These are phyloP conservation scores for Erythrobasidium hasegawianum DNA, from an alignment of 1,284 basidiomycete species.

Conservation along the genomic window DNA sequence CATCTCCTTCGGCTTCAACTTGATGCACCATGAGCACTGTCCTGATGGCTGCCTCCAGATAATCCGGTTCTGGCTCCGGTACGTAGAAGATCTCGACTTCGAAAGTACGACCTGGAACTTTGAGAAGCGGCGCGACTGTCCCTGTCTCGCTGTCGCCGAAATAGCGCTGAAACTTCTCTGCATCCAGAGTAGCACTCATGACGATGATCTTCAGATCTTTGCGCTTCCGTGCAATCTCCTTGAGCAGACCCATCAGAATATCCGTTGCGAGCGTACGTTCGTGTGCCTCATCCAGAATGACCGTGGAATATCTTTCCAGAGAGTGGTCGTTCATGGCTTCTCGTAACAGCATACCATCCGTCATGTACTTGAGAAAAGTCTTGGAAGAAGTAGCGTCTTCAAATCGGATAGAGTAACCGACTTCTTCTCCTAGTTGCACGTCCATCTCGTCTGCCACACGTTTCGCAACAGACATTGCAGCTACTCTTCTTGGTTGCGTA, in stretches of 20 bases:
- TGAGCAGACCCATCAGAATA: slow-evolving; percentile 89
- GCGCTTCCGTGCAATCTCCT: slow-evolving; percentile 71
- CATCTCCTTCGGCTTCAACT: slow-evolving; percentile 88
- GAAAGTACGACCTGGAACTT: slow-evolving; percentile 93
- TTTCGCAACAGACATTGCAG: slow-evolving; percentile 96
- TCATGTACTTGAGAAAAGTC: slow-evolving; percentile 98
- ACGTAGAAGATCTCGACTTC: slow-evolving; percentile 67
- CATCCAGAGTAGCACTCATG: slow-evolving; percentile 98
- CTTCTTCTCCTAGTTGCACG: slow-evolving; percentile 84
- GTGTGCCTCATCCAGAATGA: slow-evolving; percentile 98
- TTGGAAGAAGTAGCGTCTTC: slow-evolving; percentile 93
- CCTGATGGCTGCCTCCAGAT: slow-evolving; percentile 93
- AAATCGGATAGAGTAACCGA: slow-evolving; percentile 98
- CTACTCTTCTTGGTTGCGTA: slow-evolving; percentile 94
- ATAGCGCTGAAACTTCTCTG: slow-evolving; percentile 94
- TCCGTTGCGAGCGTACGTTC: slow-evolving; percentile 97
- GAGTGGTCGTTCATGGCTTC: slow-evolving; percentile 96
- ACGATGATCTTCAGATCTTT: slow-evolving; percentile 92
- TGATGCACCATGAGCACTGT: slow-evolving; percentile 97
- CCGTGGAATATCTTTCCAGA: slow-evolving; percentile 85
- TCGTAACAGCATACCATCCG: slow-evolving; percentile 90
- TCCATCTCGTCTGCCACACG: slow-evolving; percentile 99
- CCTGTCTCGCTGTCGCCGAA: slow-evolving; percentile 59
- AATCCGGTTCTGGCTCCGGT: slow-evolving; percentile 57
- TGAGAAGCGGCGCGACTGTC: slow-evolving; percentile 73